Base-by-base conservation (phyloP, 169 alveolate species). In the Plasmodium fragile region DNA sequence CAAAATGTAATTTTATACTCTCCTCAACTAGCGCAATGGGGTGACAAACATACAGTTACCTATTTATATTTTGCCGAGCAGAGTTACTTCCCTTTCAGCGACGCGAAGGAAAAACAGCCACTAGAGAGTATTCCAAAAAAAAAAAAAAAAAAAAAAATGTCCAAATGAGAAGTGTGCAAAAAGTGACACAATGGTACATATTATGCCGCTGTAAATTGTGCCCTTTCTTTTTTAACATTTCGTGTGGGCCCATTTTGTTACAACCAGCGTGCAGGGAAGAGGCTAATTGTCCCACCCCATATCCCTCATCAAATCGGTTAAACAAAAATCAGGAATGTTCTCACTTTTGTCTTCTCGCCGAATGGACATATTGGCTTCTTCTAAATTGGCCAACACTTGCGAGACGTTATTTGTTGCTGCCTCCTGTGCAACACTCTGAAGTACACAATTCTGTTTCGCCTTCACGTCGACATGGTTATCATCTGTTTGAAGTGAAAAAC, bases 241-340 rank as follows among this genome's bases (percentile, higher is more conserved):
- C 22, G 1, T 2, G 52, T 41, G 13, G 16, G 52, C 52, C 52
- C 52, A 41, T 55, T 55, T 55, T n/a, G 72, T 55, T 55, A 55
- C 0, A n/a, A 55, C 28, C 72, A 7, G 72, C 72, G 4, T 55
- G 72, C n/a, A 1, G 72, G 22, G 28, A 79, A 30, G 22, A 18
- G 52, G 18, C 22, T 6, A 18, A 79, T n/a, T 79, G 30, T 10
- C 59, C 65, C 28, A 28, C 13, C 43, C 53, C 39, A 75, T 45
- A 49, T 49, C 83, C 65, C 53, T 83, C n/a, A 72, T 72, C 30
- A 72, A n/a, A 18, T 71, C 34, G 36, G 39, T 45, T 7, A 84
- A 59, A 0, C 30, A 72, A 10, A 16, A 49, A 32, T 84, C 83
- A 41, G 84, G 28, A 1, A 1, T 18, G 22, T 11, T 4, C 36